phyloP scores from a whole-genome alignment of 1,284 basidiomycete species.

The Irpex lacteus region DNA sequence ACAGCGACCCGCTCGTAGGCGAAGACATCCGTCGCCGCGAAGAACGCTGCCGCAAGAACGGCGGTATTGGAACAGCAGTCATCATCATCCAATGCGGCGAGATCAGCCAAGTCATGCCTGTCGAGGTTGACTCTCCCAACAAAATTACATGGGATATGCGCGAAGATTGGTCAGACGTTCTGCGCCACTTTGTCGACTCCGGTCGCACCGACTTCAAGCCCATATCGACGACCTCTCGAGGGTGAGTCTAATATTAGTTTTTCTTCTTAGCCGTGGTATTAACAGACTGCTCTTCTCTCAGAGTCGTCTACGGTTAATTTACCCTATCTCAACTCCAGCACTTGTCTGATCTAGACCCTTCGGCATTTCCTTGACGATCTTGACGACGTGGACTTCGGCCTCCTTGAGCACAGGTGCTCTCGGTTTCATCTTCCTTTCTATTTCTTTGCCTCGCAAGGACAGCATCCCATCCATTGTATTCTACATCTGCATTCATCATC shows the following conservation, averaged over 20 bases:
- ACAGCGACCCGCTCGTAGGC: constrained; percentile 66
- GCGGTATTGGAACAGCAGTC: constrained; percentile 70
- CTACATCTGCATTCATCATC: neutral
- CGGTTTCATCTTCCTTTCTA: neutral
- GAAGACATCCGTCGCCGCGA: constrained; percentile 74
- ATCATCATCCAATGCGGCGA: constrained; percentile 72
- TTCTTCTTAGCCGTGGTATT: constrained; percentile 1
- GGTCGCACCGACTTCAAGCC: constrained; percentile 76
- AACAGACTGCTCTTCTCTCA: constrained; percentile 16
- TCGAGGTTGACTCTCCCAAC: constrained; percentile 72
- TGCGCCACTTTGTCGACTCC: constrained; percentile 66
- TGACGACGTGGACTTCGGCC: neutral
- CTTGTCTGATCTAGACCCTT: neutral
- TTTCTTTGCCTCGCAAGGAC: neutral
- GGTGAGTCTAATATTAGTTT: constrained; percentile 44
- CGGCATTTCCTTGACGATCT: neutral
- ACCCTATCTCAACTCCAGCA: too few species aligned
- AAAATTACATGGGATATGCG: constrained; percentile 71
- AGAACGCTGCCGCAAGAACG: constrained; percentile 65
- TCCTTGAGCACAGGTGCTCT: neutral
- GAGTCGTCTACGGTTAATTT: constrained; percentile 37
- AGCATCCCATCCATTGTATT: neutral
- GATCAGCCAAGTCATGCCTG: constrained; percentile 77
- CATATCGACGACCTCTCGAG: constrained; percentile 68
- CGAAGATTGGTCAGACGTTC: constrained; percentile 67